Percentiles rank a stretch among this genome's conserved stretches.
Evolutionary conservation across 169 alveolate genomes (phyloP).

Genomic region (Cyclospora cayetanensis): DNA sequence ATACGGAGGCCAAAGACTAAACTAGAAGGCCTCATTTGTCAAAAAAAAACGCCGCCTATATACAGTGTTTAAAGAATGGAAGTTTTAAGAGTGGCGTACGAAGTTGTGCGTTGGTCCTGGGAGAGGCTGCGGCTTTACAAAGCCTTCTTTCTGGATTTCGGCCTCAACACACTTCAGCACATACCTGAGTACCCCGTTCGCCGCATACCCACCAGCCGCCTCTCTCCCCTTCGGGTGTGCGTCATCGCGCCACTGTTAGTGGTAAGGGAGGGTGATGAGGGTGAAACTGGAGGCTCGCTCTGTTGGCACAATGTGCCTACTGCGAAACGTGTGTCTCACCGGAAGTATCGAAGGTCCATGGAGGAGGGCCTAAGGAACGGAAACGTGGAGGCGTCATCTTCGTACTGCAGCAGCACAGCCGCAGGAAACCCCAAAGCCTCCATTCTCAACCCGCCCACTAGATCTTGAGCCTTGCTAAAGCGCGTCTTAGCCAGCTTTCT

Average conservation of each 20-base stretch:
- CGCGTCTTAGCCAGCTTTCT: not conserved
- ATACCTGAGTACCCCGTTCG: no score
- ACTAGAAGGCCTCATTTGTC: not conserved
- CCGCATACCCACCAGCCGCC: not conserved
- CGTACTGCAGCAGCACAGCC: conserved; percentile 41
- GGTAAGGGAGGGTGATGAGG: no score
- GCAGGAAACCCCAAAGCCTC: not conserved
- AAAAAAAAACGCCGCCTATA: no score
- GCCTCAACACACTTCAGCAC: conserved; percentile 42
- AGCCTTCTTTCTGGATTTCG: conserved; percentile 16
- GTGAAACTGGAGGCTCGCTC: no score
- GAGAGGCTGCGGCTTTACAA: conserved; percentile 26
- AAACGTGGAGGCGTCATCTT: conserved; percentile 33
- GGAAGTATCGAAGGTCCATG: conserved; percentile 49
- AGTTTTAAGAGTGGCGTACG: no score
- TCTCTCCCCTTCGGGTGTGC: no score
- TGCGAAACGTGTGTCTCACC: no score
- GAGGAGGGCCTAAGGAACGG: conserved; percentile 32
- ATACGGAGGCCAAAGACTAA: not conserved
- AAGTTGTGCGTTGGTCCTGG: conserved; percentile 24
- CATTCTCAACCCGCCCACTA: not conserved
- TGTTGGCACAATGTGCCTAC: no score
- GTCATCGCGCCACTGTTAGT: no score
- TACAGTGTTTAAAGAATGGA: no score
- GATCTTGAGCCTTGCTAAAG: not conserved